Conservation (phyloP, 2,329 filamentous ascomycete species). For the Pseudogymnoascus sp. region DNA sequence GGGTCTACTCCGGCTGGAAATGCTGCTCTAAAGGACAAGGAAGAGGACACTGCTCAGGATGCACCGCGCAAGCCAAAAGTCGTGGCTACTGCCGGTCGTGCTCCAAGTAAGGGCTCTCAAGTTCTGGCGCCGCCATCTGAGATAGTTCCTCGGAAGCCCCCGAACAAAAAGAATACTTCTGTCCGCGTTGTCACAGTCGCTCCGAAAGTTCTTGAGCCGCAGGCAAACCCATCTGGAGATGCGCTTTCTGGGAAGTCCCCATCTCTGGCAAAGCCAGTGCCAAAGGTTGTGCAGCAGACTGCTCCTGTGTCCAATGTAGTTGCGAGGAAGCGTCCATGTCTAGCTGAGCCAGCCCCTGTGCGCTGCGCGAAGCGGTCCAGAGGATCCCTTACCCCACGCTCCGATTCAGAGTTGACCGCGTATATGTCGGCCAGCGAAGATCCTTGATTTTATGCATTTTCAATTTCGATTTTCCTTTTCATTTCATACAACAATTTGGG, state of each 20-base stretch:
- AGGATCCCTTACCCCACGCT: not conserved
- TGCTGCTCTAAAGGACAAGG: not conserved
- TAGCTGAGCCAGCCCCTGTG: not conserved
- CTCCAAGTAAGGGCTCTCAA: not conserved
- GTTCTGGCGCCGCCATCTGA: not conserved
- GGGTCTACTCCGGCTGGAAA: not conserved
- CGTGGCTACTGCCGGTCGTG: not conserved
- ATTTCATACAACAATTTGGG: not conserved
- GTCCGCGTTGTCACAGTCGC: not conserved
- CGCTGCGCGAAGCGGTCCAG: not conserved
- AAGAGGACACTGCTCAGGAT: not conserved
- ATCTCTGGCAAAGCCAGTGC: not conserved
- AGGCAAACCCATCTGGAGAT: not conserved
- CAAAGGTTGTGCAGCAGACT: not conserved
- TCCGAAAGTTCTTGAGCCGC: not conserved
- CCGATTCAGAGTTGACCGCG: not conserved
- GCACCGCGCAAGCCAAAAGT: slow-evolving; percentile 4
- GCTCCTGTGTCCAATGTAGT: not conserved
- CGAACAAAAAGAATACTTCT: not conserved
- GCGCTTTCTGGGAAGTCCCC: not conserved
- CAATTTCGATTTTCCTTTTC: not conserved
- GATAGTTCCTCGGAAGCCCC: not conserved
- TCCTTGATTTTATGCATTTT: not conserved
- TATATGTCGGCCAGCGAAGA: slow-evolving; percentile 1
- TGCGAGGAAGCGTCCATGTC: not conserved